Percentiles rank a stretch among this genome's conserved stretches.
These are phyloP conservation scores for Ilex paraguariensis DNA, from an alignment of 305 asterid genomes.

Conservation along the genomic window DNA sequence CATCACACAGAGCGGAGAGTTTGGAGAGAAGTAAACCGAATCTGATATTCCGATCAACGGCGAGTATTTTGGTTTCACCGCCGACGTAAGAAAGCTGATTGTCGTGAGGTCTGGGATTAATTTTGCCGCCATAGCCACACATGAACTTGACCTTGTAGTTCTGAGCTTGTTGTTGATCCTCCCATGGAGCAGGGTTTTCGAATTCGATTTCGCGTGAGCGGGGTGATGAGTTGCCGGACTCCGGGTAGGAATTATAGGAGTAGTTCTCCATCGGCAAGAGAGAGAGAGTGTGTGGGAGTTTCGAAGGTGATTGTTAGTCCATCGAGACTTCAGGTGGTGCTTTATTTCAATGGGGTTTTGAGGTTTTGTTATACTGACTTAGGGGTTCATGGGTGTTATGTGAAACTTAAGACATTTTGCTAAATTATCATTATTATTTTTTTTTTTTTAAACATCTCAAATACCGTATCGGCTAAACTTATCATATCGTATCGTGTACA, in stretches of 20 bases:
- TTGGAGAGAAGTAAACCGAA: slow-evolving; percentile 38
- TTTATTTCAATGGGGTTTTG: no score
- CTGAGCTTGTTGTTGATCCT: slow-evolving; percentile 53
- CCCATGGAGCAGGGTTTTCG: slow-evolving; percentile 83
- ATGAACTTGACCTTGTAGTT: slow-evolving; percentile 44
- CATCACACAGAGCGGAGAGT: slow-evolving; percentile 37
- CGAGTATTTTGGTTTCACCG: slow-evolving; percentile 81
- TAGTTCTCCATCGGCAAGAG: slow-evolving; percentile 58
- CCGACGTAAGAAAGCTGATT: slow-evolving; percentile 71
- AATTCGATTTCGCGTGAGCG: slow-evolving; percentile 85
- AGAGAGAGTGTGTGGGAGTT: slow-evolving; percentile 6
- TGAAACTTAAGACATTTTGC: no score
- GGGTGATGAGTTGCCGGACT: slow-evolving; percentile 90
- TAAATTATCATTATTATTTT: no score
- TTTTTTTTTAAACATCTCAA: no score
- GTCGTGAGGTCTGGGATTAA: slow-evolving; percentile 79
- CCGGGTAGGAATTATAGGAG: slow-evolving; percentile 72
- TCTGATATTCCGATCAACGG: slow-evolving; percentile 58
- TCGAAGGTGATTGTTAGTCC: background rate
- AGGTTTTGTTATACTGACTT: no score
- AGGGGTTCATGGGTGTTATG: no score
- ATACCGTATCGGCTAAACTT: no score
- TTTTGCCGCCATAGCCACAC: slow-evolving; percentile 92
- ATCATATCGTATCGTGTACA: no score
- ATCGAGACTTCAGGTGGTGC: no score